Evolutionary conservation across 192 early-diverging fungal genomes (phyloP).

Genomic region (Coemansia sp.): DNA sequence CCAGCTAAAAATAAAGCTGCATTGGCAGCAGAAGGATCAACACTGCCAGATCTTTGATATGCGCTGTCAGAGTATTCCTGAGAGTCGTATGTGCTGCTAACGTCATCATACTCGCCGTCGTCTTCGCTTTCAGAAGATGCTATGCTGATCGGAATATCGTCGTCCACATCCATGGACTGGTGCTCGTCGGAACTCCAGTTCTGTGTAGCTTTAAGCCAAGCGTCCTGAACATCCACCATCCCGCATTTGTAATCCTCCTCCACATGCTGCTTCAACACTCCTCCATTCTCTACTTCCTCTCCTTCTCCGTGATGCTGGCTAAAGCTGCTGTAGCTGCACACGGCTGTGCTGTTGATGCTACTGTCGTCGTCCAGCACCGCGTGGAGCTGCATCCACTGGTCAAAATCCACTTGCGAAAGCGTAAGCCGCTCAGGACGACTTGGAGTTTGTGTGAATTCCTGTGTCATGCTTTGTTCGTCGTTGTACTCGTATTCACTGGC

Average conservation of each 20-base stretch:
- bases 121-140: conserved; percentile 15
- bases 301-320: not conserved
- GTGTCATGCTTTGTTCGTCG: conserved; percentile 16
- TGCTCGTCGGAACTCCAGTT: conserved; percentile 8
- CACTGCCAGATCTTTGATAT: not conserved
- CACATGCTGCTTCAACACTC: not conserved
- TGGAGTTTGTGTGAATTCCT: conserved; percentile 25
- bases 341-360: not conserved
- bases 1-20: not conserved
- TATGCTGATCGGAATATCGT: conserved; percentile 12
- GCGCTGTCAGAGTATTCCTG: not conserved
- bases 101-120: not conserved
- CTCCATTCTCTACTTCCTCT: not conserved
- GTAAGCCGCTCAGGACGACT: conserved; percentile 17
- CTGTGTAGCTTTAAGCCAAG: conserved; percentile 14
- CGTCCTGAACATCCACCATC: conserved; percentile 1
- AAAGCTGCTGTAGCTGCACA: not conserved
- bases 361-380: conserved; percentile 15
- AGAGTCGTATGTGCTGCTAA: not conserved
- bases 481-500: conserved; percentile 5
- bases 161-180: conserved; percentile 3
- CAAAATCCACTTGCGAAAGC: conserved; percentile 29
- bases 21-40: not conserved
- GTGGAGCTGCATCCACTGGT: conserved; percentile 41
- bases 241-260: not conserved